Conservation (phyloP, 345 rosid genomes). For the Moringa oleifera region DNA sequence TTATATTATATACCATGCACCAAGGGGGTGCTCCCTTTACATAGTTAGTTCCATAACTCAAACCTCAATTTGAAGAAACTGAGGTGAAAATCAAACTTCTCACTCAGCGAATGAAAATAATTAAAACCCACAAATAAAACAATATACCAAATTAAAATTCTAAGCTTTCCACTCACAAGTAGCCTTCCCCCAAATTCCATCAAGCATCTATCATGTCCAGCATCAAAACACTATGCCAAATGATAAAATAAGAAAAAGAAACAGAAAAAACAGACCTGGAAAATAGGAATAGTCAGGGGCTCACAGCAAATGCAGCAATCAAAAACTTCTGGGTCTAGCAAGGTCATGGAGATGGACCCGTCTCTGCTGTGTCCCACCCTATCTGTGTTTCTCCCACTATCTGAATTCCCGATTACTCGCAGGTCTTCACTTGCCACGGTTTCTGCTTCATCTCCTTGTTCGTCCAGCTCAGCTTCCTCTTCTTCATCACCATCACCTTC, state of each 20-base stretch:
- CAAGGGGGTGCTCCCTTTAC: too few relatives aligned
- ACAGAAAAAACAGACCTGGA: not conserved
- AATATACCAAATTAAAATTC: not conserved
- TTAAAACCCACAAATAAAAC: not conserved
- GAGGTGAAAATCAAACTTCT: too few relatives aligned
- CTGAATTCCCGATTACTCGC: too few relatives aligned
- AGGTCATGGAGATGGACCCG: not conserved
- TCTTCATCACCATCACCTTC: not conserved
- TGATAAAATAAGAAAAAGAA: not conserved
- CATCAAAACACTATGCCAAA: not conserved
- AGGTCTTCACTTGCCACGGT: too few relatives aligned
- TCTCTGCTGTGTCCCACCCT: not conserved
- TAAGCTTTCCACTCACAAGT: not conserved
- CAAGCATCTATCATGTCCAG: not conserved
- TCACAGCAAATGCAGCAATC: not conserved
- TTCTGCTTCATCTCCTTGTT: not conserved
- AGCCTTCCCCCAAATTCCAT: not conserved
- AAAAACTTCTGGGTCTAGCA: not conserved
- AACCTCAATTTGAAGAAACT: too few relatives aligned
- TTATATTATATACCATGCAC: too few relatives aligned
- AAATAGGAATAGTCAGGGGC: not conserved
- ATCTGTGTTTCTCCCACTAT: not conserved
- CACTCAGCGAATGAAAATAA: not conserved
- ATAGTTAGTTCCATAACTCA: too few relatives aligned
- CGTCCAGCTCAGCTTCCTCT: not conserved